Conservation (phyloP, 441 rosid genomes). For the Euphorbia corollata region DNA sequence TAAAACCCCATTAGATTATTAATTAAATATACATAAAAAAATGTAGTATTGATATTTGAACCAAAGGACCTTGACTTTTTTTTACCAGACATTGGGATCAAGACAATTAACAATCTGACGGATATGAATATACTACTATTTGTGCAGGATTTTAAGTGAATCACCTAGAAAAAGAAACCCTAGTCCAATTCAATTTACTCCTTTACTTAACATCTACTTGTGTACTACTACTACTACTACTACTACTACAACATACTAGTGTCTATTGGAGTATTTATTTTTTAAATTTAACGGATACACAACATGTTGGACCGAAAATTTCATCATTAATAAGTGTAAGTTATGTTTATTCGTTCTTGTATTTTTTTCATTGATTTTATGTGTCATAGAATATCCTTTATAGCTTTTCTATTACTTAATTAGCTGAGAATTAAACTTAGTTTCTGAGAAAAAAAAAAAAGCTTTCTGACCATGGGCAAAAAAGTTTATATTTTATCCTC, state of each 20-base stretch:
- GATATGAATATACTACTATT: neutral
- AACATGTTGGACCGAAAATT: neutral
- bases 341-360: neutral
- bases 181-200: neutral
- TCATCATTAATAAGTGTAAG: neutral
- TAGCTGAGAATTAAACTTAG: too few relatives aligned
- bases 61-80: slow-evolving; percentile 30
- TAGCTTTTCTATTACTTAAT: too few relatives aligned
- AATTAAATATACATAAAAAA: neutral
- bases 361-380: neutral
- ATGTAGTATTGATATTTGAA: slow-evolving; percentile 31
- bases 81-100: slow-evolving; percentile 25
- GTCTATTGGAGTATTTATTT: neutral
- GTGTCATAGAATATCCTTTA: neutral
- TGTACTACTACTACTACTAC: neutral
- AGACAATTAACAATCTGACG: slow-evolving; percentile 19
- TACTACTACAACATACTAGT: too few relatives aligned
- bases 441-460: too few relatives aligned
- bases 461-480: too few relatives aligned
- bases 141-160: slow-evolving; percentile 1
- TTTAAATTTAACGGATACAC: neutral
- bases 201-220: neutral
- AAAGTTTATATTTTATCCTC: too few relatives aligned
- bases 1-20: too few relatives aligned
- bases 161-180: slow-evolving; percentile 15